phyloP scores from a whole-genome alignment of 148 eudicot genomes.

The Diospyros lotus region DNA sequence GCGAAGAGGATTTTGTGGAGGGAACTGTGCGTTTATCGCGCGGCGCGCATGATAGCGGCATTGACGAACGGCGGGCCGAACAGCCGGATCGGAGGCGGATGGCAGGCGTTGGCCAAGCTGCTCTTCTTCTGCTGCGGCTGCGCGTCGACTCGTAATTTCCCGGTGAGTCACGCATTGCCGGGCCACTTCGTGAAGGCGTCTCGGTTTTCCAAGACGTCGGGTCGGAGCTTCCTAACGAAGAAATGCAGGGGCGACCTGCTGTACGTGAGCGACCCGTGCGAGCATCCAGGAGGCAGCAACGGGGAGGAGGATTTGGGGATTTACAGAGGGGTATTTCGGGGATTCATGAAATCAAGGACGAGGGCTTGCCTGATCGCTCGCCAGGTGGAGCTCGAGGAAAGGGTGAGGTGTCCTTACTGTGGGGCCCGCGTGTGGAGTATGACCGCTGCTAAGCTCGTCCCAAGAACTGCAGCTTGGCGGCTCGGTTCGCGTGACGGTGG shows the following conservation, averaged over 20 bases:
- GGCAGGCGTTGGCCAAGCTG: constrained; percentile 72
- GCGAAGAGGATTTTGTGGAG: constrained; percentile 62
- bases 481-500: constrained; percentile 59
- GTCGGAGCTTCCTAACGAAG: constrained; percentile 56
- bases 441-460: constrained; percentile 58
- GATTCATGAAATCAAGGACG: constrained; percentile 56
- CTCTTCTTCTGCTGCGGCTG: constrained; percentile 76
- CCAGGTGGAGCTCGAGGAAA: constrained; percentile 56
- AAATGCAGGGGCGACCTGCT: constrained; percentile 54
- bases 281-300: constrained; percentile 31
- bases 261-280: constrained; percentile 83
- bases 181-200: constrained; percentile 63
- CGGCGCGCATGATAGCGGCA: constrained; percentile 49
- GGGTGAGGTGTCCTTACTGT: constrained; percentile 66
- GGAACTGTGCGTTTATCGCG: constrained; percentile 52
- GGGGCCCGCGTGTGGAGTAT: constrained; percentile 87
- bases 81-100: constrained; percentile 57
- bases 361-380: constrained; percentile 47
- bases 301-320: constrained; percentile 60
- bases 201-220: constrained; percentile 87
- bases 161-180: constrained; percentile 7
- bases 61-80: constrained; percentile 32
- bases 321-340: constrained; percentile 66
- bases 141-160: constrained; percentile 41
- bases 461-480: constrained; percentile 59